Evolutionary conservation across 768 basidiomycete species (phyloP), one percentile per base, ranked within the genome.

Genomic region (Kwoniella sp.): DNA sequence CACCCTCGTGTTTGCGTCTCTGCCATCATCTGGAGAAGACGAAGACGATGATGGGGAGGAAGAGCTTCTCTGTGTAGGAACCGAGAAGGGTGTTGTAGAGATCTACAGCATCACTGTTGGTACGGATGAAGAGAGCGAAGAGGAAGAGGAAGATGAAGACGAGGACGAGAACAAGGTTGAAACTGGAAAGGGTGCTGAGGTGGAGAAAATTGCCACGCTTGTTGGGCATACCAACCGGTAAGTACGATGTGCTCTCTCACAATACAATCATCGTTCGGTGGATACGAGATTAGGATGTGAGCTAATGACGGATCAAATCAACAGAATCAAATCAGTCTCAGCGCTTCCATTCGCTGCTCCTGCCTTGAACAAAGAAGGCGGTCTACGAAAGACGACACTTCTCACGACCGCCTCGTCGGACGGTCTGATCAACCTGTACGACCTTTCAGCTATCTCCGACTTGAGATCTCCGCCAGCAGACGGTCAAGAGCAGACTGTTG

Each of bases 221-320:
- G 81, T 90, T 26, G 95, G 96, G 0, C 95, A 97, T 74, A 80
- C 83, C 15, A 96, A 95, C 80, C 86, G 95, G 95, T 93, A 29
- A 27, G 88, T 75, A 44, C 17, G 40, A 15, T 6, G 21, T 15
- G 19, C 24, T 24, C 21, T 4, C 22, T n/a, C 19, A 9, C 25
- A 1, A 29, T 37, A 8, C 33, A 6, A 9, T 37, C 54, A 15
- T 19, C 48, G 54, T 25, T 6, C 3, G 40, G 8, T 15, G 8
- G 40, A 4, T 44, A 19, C 17, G 40, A 10, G 8, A 15, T 4
- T 19, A 44, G 17, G 3, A 15, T 15, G 40, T 4, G 4, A 19
- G 47, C 68, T 69, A 50, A 61, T 46, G 27, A 7, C n/a, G 6
- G 1, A 24, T 52, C 12, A 6, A n/a, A 13, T 33, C 22, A 1